Base-by-base conservation (phyloP, 163 green algal species). In the Volvox carteri region DNA sequence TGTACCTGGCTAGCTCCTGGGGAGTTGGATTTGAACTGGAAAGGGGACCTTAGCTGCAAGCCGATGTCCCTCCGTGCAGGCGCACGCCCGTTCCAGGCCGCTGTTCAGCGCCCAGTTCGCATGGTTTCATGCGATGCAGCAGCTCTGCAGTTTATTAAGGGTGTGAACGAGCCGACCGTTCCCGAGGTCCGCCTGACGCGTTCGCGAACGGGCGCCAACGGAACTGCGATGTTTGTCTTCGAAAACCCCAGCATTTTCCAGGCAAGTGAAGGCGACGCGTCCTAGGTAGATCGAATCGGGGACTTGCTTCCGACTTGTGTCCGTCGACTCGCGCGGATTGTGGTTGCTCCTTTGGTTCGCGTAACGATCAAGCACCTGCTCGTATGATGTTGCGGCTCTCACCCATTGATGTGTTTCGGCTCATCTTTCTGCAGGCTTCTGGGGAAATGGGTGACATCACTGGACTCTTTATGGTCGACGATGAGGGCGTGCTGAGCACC, bases 401-500 rank as follows among this genome's bases (percentile, higher is more conserved):
- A n/a, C n/a, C n/a, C n/a, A n/a, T n/a, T n/a, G n/a, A n/a, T 58
- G 48, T 58, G 48, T 58, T 58, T 11, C 48, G n/a, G n/a, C n/a
- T n/a, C 46, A 75, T 75, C n/a, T 48, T 21, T 75, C 23, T 30
- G 12, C 50, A 88, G 83, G 96, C 96, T 9, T 94, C 91, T 18
- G 93, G 89, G 33, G 95, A 98, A 54, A 86, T 98, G 76, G 98
- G 98, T 12, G 98, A 99, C 44, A 99, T 99, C 91, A 99, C 98
- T n/a, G 96, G 97, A 14, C 92, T 99, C 75, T 99, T 98, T 93
- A 95, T 99, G 94, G 90, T 96, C 33, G 98, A 99, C 81, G 97
- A 99, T 41, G 98, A 99, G 93, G 97, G 97, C 33, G 92, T 88
- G 6, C 90, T 99, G 19, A 86, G 85, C 25, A 98, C 97, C 12